Conservation (phyloP, 2,329 filamentous ascomycete species). For the Pseudogymnoascus sp. region DNA sequence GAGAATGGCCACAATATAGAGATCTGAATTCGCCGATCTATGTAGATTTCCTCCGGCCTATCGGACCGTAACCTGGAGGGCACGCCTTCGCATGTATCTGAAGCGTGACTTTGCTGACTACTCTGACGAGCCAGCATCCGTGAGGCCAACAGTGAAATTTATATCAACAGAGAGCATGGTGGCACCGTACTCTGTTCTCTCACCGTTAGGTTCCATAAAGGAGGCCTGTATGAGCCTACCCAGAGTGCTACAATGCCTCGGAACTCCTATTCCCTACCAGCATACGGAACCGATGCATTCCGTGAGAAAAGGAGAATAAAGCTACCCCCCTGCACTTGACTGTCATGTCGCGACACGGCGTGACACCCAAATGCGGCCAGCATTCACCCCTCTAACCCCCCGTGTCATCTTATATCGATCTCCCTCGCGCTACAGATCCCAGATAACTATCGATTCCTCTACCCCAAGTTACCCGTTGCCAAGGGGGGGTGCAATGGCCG, state of each 20-base stretch:
- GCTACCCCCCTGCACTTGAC: neutral
- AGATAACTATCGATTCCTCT: neutral
- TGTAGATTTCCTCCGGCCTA: neutral
- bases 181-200: neutral
- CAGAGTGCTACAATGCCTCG: neutral
- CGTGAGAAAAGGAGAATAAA: neutral
- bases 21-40: neutral
- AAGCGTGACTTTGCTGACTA: neutral
- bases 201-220: neutral
- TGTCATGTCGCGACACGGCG: neutral
- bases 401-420: neutral
- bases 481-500: neutral
- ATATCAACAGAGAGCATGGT: neutral
- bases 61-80: neutral
- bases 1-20: neutral
- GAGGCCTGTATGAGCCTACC: neutral
- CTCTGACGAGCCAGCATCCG: neutral
- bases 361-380: neutral
- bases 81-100: neutral
- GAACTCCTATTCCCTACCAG: neutral
- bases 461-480: neutral
- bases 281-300: neutral
- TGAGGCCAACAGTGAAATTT: neutral
- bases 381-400: neutral
- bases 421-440: neutral